Conservation (phyloP, 2,329 filamentous ascomycete genomes). For the Monascus ruber region DNA sequence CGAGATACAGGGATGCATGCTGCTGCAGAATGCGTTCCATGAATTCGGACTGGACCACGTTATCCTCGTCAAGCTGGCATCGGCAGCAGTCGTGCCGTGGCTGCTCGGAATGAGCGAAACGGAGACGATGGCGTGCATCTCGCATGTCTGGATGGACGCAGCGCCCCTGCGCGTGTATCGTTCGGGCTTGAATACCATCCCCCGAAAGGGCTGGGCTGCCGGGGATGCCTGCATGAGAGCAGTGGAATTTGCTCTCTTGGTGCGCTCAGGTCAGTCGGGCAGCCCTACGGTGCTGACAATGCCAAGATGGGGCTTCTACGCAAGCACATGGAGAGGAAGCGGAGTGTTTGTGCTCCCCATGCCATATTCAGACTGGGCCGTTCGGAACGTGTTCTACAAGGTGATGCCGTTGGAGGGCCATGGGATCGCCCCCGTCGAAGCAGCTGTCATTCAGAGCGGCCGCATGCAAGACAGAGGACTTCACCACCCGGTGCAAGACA, state of each 20-base stretch:
- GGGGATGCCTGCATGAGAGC: constrained; percentile 28
- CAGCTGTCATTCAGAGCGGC: constrained; percentile 10
- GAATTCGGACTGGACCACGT: constrained; percentile 21
- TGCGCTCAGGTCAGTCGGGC: constrained; percentile 12
- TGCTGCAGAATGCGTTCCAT: constrained; percentile 21
- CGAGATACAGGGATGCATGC: constrained; percentile 24
- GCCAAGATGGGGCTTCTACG: constrained; percentile 25
- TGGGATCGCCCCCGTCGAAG: constrained; percentile 23
- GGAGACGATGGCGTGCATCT: constrained; percentile 17
- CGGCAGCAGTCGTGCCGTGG: constrained; percentile 22
- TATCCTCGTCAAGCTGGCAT: constrained; percentile 26
- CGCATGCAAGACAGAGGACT: constrained; percentile 6
- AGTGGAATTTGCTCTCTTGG: constrained; percentile 19
- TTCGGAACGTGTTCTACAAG: constrained; percentile 16
- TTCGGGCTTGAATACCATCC: constrained; percentile 16
- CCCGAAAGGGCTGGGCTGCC: constrained; percentile 26
- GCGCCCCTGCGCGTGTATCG: constrained; percentile 19
- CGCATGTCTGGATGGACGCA: constrained; percentile 23
- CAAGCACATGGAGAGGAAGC: constrained; percentile 8
- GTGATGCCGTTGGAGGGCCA: constrained; percentile 23
- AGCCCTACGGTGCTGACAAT: constrained; percentile 14
- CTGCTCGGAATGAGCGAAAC: constrained; percentile 17
- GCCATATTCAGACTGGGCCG: constrained; percentile 11
- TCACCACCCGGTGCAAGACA: constrained; percentile 6
- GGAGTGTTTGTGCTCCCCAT: constrained; percentile 8